phyloP scores from a whole-genome alignment of 108 stramenopile genomes.

The Pseudonitzschia delicatissima region DNA sequence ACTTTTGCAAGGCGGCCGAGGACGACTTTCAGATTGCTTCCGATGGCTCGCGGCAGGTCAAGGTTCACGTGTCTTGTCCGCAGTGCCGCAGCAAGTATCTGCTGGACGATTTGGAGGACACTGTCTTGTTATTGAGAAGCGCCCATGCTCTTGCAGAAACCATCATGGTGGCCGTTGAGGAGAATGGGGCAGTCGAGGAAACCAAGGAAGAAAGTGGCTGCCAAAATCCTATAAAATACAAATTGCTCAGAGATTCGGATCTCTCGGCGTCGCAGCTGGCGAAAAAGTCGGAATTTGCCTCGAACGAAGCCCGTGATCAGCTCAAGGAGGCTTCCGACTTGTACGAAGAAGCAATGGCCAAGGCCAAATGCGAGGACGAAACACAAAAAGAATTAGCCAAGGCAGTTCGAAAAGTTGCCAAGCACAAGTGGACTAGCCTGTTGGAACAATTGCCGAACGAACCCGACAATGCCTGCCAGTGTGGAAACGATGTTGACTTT shows the following conservation, averaged over 20 bases:
- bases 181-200: neutral
- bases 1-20: slow-evolving; percentile 45
- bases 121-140: slow-evolving; percentile 50
- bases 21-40: slow-evolving; percentile 77
- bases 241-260: slow-evolving; percentile 43
- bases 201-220: neutral
- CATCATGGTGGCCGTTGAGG: neutral
- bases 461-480: neutral
- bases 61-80: slow-evolving; percentile 70
- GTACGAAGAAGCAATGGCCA: slow-evolving; percentile 24
- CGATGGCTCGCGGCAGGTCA: slow-evolving; percentile 79
- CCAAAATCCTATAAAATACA: neutral
- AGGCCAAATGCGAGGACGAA: neutral
- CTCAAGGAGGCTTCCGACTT: slow-evolving; percentile 22
- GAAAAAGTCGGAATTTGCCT: slow-evolving; percentile 38
- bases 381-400: neutral
- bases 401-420: neutral
- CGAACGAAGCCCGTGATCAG: neutral
- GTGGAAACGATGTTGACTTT: slow-evolving; percentile 3
- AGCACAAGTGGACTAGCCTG: neutral
- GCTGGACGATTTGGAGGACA: slow-evolving; percentile 25
- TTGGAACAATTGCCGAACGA: neutral
- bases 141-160: slow-evolving; percentile 23
- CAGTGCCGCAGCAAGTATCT: slow-evolving; percentile 65
- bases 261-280: slow-evolving; percentile 51